A percentile compares a stretch with the other conserved stretches of the same genome.
Conservation (phyloP, 768 basidiomycete genomes). For the Leucocoprinus leucothites region DNA sequence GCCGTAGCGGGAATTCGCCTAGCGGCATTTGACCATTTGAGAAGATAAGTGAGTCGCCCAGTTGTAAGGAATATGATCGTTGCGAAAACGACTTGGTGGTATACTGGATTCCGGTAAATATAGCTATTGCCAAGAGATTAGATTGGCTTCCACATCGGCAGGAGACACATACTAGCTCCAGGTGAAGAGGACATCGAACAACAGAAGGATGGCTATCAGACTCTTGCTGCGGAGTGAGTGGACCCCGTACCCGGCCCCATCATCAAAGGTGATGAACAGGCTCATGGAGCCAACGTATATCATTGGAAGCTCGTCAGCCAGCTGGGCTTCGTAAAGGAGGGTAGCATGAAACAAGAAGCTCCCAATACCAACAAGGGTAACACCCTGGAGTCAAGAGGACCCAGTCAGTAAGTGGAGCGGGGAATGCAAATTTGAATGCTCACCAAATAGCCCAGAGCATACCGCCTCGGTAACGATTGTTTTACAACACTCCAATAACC, state of each 20-base stretch:
- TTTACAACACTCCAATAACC: slow-evolving; percentile 35
- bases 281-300: slow-evolving; percentile 66
- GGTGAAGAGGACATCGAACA: slow-evolving; percentile 62
- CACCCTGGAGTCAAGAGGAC: slow-evolving; percentile 41
- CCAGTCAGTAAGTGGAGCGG: neutral
- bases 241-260: slow-evolving; percentile 45
- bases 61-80: slow-evolving; percentile 46
- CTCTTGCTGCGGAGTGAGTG: slow-evolving; percentile 33
- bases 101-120: slow-evolving; percentile 70
- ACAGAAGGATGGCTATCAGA: slow-evolving; percentile 33
- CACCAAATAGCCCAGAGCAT: slow-evolving; percentile 39
- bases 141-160: neutral
- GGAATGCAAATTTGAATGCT: slow-evolving; percentile 10
- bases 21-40: slow-evolving; percentile 39
- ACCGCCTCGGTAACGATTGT: slow-evolving; percentile 39
- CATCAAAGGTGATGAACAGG: slow-evolving; percentile 59
- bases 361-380: slow-evolving; percentile 70
- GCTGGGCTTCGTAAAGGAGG: slow-evolving; percentile 70
- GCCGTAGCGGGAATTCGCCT: slow-evolving; percentile 38
- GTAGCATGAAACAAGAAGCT: slow-evolving; percentile 81
- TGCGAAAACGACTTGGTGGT: slow-evolving; percentile 77
- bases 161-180: slow-evolving; percentile 62
- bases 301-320: slow-evolving; percentile 84
- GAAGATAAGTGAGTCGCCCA: slow-evolving; percentile 49
- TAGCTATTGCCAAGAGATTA: slow-evolving; percentile 37